Conservation (phyloP, 1,284 basidiomycete genomes). For the Ustilago sp. region DNA sequence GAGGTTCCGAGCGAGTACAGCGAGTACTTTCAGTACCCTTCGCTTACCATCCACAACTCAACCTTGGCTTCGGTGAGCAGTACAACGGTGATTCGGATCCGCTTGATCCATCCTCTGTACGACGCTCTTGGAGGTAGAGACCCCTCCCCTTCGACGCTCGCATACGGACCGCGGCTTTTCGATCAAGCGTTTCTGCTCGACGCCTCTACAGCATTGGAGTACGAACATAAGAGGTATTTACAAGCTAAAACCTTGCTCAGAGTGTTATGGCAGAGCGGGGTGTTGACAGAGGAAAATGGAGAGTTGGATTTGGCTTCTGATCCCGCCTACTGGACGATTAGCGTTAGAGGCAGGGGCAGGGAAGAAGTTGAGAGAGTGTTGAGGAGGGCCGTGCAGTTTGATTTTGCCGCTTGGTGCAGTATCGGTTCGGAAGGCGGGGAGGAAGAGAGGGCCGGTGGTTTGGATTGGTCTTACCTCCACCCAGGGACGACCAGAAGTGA, state of each 20-base stretch:
- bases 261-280: slow-evolving; percentile 15
- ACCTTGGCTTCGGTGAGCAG: neutral
- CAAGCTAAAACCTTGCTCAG: slow-evolving; percentile 30
- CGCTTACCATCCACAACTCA: neutral
- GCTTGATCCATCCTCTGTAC: slow-evolving; percentile 32
- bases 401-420: slow-evolving; percentile 5
- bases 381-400: neutral
- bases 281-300: neutral
- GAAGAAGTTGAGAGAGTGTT: slow-evolving; percentile 3
- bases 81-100: slow-evolving; percentile 15
- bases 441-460: neutral
- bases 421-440: neutral
- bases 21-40: slow-evolving; percentile 31
- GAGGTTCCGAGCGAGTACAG: slow-evolving; percentile 1
- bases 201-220: slow-evolving; percentile 19
- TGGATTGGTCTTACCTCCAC: neutral
- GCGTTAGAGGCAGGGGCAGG: neutral
- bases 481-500: neutral
- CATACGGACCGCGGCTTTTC: slow-evolving; percentile 21
- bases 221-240: slow-evolving; percentile 36
- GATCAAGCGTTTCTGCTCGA: slow-evolving; percentile 32
- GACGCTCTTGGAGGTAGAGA: slow-evolving; percentile 24
- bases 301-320: slow-evolving; percentile 22
- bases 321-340: slow-evolving; percentile 16
- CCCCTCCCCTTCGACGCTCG: neutral